These are phyloP conservation scores for Polysphondylium violaceum DNA, from an alignment of 78 protist genomes.

Conservation along the genomic window DNA sequence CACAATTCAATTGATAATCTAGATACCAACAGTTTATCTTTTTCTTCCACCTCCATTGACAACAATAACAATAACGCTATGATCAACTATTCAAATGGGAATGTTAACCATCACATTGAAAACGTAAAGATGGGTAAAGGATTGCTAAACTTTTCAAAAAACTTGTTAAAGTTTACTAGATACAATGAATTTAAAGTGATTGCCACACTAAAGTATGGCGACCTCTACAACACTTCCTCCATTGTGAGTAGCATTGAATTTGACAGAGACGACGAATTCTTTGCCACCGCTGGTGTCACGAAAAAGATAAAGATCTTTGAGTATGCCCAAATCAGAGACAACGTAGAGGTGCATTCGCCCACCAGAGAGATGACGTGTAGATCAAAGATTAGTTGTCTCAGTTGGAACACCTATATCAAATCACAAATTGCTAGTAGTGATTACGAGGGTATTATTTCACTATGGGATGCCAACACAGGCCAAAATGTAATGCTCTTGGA, in stretches of 20 bases:
- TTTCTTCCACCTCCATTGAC: not conserved
- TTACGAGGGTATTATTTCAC: constrained; percentile 82
- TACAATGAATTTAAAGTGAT: constrained; percentile 54
- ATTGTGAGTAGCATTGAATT: constrained; percentile 86
- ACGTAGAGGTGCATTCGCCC: constrained; percentile 80
- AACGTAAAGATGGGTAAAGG: constrained; percentile 48
- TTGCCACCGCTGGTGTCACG: constrained; percentile 89
- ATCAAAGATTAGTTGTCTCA: constrained; percentile 85
- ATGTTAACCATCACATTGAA: constrained; percentile 12
- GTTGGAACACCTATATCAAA: constrained; percentile 82
- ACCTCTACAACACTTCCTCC: constrained; percentile 61
- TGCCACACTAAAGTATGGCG: constrained; percentile 78
- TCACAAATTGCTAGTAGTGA: constrained; percentile 78
- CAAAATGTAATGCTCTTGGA: constrained; percentile 45
- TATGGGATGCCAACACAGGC: constrained; percentile 87
- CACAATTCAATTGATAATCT: not conserved
- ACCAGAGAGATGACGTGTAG: constrained; percentile 67
- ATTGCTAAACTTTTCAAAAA: constrained; percentile 54
- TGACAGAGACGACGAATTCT: constrained; percentile 83
- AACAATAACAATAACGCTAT: not conserved
- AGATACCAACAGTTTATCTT: not conserved
- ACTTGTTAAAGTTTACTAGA: constrained; percentile 67
- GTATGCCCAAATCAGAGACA: constrained; percentile 37
- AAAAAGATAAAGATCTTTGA: constrained; percentile 86
- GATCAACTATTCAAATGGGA: not conserved